Base-by-base conservation (phyloP, 1,284 basidiomycete species). In the Coniferiporia weirii region DNA sequence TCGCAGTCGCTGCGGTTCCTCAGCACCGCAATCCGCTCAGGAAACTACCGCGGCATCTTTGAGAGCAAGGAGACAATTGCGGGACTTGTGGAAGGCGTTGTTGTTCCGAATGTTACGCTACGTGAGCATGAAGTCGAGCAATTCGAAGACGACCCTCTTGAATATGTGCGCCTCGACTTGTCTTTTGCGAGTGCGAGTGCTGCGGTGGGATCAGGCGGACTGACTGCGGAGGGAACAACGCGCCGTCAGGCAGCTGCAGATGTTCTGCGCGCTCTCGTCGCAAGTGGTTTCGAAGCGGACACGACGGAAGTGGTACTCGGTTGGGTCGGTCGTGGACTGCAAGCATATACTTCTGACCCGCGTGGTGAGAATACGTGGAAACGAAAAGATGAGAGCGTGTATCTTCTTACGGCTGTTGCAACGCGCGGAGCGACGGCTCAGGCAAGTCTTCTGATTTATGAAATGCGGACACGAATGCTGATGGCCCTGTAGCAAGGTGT, bases 71-170 rank as follows among this genome's bases (percentile, higher is more conserved):
- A 89, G 4, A 95, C 91, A 1, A 88, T 98, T 64, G 84, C 86
- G 13, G 84, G 85, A 15, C 85, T 98, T 61, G 85, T 93, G 43
- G 87, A 93, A 52, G 90, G 93, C 57, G 95, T 99, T 64, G 89
- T 98, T 32, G 79, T 99, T 34, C 95, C 96, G 32, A 98, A 98
- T 68, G 93, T 98, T 64, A 78, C 82, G 15, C 79, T 98, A 38
- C 81, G 95, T 63, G 88, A 91, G 56, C 89, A 94, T 64, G 95
- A 98, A 64, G 83, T 95, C 61, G 96, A 99, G 69, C 89, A 95
- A 72, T 98, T 99, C 68, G 94, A 98, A 72, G 96, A 99, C 64
- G 95, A 98, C 66, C 96, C 96, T 0, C 83, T 96, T 51, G 96
- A 98, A 70, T 99, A 92, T 71, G 93, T 99, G 64, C 86, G 95